Evolutionary conservation across 1,139 yeast species (phyloP).

Genomic region (Taphrina deformans): DNA sequence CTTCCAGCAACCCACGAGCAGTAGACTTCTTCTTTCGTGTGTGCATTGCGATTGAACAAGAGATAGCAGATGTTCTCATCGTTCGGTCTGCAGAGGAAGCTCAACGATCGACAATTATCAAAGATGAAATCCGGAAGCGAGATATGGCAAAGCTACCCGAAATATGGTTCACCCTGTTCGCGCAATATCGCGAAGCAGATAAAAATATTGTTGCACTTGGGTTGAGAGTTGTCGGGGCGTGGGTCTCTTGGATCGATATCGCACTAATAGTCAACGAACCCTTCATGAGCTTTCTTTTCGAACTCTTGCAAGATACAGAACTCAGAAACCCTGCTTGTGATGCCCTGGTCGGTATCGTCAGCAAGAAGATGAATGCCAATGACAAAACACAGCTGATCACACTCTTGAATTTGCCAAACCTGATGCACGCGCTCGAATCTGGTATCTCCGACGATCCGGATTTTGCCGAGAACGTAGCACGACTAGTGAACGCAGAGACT

Average conservation of each 20-base stretch:
- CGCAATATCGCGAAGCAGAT: slow-evolving; percentile 41
- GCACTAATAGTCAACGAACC: slow-evolving; percentile 68
- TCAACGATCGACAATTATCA: slow-evolving; percentile 67
- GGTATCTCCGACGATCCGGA: slow-evolving; percentile 57
- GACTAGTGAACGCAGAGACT: slow-evolving; percentile 71
- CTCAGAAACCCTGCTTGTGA: slow-evolving; percentile 65
- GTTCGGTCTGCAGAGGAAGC: slow-evolving; percentile 60
- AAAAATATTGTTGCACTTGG: slow-evolving; percentile 59
- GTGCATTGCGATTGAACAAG: slow-evolving; percentile 74
- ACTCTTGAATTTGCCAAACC: slow-evolving; percentile 63
- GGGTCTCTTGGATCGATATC: slow-evolving; percentile 94
- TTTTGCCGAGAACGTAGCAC: slow-evolving; percentile 74
- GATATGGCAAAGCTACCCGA: slow-evolving; percentile 70
- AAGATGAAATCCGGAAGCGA: slow-evolving; percentile 74
- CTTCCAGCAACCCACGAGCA: slow-evolving; percentile 52
- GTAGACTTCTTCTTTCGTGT: slow-evolving; percentile 77
- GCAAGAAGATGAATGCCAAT: slow-evolving; percentile 89
- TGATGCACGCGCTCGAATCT: slow-evolving; percentile 49
- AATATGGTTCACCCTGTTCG: slow-evolving; percentile 67
- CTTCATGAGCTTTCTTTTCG: slow-evolving; percentile 63
- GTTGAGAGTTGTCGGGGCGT: slow-evolving; percentile 74
- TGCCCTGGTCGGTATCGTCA: slow-evolving; percentile 74
- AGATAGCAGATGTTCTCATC: slow-evolving; percentile 89
- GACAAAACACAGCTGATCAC: slow-evolving; percentile 76
- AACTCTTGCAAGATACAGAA: slow-evolving; percentile 55